Percentiles rank a stretch among this genome's conserved stretches.
These are phyloP conservation scores for Boletus sp. DNA, from an alignment of 1,284 basidiomycete species.

Conservation along the genomic window DNA sequence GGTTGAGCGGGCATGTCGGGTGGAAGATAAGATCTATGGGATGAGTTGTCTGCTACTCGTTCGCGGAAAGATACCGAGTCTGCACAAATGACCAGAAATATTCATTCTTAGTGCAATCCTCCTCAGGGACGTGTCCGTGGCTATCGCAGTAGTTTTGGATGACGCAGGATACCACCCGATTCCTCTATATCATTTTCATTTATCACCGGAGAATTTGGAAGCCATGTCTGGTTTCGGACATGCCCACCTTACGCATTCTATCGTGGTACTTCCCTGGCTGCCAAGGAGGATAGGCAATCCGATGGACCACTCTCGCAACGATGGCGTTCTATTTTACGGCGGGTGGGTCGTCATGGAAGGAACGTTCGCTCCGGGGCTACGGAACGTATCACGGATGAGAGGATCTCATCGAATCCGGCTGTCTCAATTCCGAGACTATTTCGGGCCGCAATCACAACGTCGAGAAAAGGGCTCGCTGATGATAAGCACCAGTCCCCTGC, in stretches of 20 bases:
- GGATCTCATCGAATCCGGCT: constrained; percentile 13
- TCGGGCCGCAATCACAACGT: constrained; percentile 15
- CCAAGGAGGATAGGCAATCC: constrained; percentile 17
- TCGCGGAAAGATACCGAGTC: constrained; percentile 10
- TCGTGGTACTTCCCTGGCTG: constrained; percentile 1
- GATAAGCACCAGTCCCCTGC: constrained; percentile 3
- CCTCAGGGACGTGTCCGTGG: constrained; percentile 26
- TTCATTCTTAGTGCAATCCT: constrained; percentile 30
- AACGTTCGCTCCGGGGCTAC: not conserved
- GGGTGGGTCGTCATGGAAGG: constrained; percentile 4
- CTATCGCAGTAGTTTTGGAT: constrained; percentile 16
- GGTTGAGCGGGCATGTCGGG: not conserved
- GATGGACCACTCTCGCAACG: constrained; percentile 9
- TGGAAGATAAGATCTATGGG: constrained; percentile 7
- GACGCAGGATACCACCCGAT: constrained; percentile 18
- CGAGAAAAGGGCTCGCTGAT: no score
- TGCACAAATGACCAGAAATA: constrained; percentile 3
- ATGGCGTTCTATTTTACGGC: constrained; percentile 20
- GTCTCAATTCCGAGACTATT: constrained; percentile 6
- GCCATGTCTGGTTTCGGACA: constrained; percentile 19
- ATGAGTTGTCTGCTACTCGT: constrained; percentile 16
- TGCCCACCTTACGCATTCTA: constrained; percentile 27
- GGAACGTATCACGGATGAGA: constrained; percentile 7
- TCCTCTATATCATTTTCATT: constrained; percentile 27
- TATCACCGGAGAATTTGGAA: constrained; percentile 24